Base-by-base conservation (phyloP, 148 eudicot genomes). In the Vaccinium myrtillus region DNA sequence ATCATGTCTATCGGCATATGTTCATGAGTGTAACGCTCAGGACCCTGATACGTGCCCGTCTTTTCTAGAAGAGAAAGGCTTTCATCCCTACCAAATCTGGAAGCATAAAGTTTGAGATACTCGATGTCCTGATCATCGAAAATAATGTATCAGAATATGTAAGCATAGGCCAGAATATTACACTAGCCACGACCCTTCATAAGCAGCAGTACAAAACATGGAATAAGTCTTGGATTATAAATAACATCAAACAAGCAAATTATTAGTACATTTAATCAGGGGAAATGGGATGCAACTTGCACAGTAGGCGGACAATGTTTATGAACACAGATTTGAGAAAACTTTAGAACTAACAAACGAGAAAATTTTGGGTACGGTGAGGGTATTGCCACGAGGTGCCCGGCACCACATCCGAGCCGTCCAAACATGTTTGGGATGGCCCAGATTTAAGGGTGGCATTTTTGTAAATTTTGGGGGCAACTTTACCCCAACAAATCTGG, bases 11-110 rank as follows among this genome's bases (percentile, higher is more conserved):
- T 78, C n/a, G 98, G 98, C 86, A 87, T 91, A 86, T 97, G 99
- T 85, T 97, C 99, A 8, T 87, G 84, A 50, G 98, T 90, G 87
- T 97, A 97, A 80, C 93, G 97, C 89, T 97, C 99, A 2, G 99
- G 99, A 46, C 95, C 94, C 39, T 87, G 36, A 84, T 97, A 95
- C 86, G 91, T 90, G 48, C 98, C 98, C 0, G 96, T 92, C 82
- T 91, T 91, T 86, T 97, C 98, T 91, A 97, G 78, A 77, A 97
- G 88, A 14, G 93, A 83, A 39, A 94, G 49, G 83, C 96, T 91
- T 88, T 97, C 99, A 54, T 91, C 95, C 81, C 98, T 88, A 80
- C 99, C 99, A 71, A 86, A 94, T 88, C 90, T 92, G 83, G 98
- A 91, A 19, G 96, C 91, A 78, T 97, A 97, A 39, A 97, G 98